phyloP scores from a whole-genome alignment of 1,284 basidiomycete species.

The Apiotrichum veenhuisii region DNA sequence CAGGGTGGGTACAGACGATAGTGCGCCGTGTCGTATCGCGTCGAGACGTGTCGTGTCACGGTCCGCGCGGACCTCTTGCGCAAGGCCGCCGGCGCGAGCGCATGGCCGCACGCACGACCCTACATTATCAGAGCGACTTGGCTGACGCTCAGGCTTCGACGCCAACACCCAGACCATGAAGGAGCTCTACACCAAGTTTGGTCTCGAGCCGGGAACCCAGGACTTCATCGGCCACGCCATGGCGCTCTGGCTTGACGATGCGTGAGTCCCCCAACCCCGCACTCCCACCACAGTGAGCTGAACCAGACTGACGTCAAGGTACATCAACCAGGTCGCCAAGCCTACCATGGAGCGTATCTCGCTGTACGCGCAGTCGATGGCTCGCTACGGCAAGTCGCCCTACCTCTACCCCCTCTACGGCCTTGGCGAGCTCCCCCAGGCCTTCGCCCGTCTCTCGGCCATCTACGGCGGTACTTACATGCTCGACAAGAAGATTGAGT shows the following conservation, averaged over 20 bases:
- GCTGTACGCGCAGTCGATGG: constrained; percentile 97
- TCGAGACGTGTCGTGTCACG: constrained; percentile 1
- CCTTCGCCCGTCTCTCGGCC: constrained; percentile 94
- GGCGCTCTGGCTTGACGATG: constrained; percentile 96
- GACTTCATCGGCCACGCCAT: constrained; percentile 99
- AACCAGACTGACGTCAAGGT: constrained; percentile 56
- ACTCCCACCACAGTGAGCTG: too few species aligned
- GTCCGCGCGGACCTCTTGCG: not conserved
- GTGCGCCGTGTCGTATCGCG: not conserved
- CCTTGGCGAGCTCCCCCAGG: constrained; percentile 96
- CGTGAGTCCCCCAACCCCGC: constrained; percentile 58
- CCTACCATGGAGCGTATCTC: constrained; percentile 92
- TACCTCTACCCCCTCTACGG: constrained; percentile 99
- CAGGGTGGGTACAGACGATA: constrained; percentile 61
- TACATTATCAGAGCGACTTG: not conserved
- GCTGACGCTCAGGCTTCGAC: constrained; percentile 62
- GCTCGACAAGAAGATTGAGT: constrained; percentile 93
- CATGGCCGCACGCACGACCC: not conserved
- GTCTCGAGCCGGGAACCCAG: constrained; percentile 93
- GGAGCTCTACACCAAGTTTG: constrained; percentile 92
- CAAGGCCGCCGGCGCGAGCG: not conserved
- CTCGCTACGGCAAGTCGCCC: constrained; percentile 97
- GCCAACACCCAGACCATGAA: constrained; percentile 87
- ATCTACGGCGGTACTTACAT: constrained; percentile 99
- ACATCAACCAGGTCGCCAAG: constrained; percentile 86